These are phyloP conservation scores for Gnetum montanum DNA, from an alignment of 75 land plant species.

Conservation along the genomic window DNA sequence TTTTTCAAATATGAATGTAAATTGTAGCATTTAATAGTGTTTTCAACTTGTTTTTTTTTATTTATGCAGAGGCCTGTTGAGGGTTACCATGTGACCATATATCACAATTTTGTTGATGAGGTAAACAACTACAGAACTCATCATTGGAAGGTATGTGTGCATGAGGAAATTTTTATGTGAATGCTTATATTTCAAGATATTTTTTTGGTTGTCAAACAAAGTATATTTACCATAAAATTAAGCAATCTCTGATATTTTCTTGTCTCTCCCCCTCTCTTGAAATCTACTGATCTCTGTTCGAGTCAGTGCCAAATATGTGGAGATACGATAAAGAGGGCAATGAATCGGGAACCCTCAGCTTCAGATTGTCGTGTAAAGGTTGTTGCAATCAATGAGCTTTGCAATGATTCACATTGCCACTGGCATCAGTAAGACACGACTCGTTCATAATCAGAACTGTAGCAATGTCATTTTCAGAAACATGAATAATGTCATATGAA, in stretches of 20 bases:
- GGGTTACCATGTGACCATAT: constrained; percentile 24
- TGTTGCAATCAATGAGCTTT: background rate
- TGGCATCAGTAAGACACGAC: constrained; percentile 31
- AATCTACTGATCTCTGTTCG: no score
- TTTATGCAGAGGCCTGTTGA: constrained; percentile 26
- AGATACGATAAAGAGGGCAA: constrained; percentile 22
- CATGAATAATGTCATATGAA: background rate
- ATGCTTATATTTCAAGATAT: background rate
- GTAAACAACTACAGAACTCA: constrained; percentile 21
- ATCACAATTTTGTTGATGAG: constrained; percentile 24
- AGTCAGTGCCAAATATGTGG: constrained; percentile 44
- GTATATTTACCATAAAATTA: background rate
- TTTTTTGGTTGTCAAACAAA: background rate
- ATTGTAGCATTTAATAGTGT: no score
- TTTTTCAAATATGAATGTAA: background rate
- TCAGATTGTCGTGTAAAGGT: constrained; percentile 16
- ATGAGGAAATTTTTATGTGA: no score
- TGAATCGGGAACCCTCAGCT: constrained; percentile 28
- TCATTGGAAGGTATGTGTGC: constrained; percentile 29
- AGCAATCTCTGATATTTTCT: background rate
- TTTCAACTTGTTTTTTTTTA: background rate
- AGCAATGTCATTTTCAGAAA: background rate
- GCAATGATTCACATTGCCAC: constrained; percentile 13
- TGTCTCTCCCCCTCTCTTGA: background rate
- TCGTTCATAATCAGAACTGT: background rate